These are phyloP conservation scores for Populus simonii DNA, from an alignment of 345 rosid species.

Conservation along the genomic window DNA sequence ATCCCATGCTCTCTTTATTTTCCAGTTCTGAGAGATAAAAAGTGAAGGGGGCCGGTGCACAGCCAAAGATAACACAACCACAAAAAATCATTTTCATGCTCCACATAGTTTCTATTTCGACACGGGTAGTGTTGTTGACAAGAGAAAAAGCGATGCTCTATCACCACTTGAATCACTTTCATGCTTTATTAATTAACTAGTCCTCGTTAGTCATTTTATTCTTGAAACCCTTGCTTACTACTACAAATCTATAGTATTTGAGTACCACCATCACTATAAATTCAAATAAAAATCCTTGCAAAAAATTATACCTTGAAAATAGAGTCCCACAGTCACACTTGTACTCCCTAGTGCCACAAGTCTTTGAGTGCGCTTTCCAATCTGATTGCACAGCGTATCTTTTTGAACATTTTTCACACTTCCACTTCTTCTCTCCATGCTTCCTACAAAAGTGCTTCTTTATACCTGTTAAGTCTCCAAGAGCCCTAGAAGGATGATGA, in stretches of 20 bases:
- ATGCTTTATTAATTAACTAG: constrained; percentile 1
- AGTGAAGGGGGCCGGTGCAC: background rate
- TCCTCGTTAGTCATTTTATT: background rate
- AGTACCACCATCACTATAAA: background rate
- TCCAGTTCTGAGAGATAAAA: background rate
- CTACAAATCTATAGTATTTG: background rate
- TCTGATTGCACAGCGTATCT: constrained; percentile 95
- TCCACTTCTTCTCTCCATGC: constrained; percentile 98
- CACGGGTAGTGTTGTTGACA: background rate
- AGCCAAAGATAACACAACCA: constrained; percentile 17
- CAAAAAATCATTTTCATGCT: constrained; percentile 15
- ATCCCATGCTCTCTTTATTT: background rate
- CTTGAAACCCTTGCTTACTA: background rate
- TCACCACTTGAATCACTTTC: background rate
- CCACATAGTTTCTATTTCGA: constrained; percentile 6
- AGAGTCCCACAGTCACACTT: constrained; percentile 91
- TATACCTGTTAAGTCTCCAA: constrained; percentile 94
- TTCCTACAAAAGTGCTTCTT: constrained; percentile 94
- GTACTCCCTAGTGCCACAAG: constrained; percentile 96
- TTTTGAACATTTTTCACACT: constrained; percentile 93
- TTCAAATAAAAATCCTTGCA: background rate
- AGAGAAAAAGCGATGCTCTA: background rate
- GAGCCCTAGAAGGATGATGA: constrained; percentile 88
- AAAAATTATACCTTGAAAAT: constrained; percentile 68
- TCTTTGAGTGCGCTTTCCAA: constrained; percentile 97